These are phyloP conservation scores for Beauveria caledonica DNA, from an alignment of 2,329 filamentous ascomycete genomes.

Conservation along the genomic window DNA sequence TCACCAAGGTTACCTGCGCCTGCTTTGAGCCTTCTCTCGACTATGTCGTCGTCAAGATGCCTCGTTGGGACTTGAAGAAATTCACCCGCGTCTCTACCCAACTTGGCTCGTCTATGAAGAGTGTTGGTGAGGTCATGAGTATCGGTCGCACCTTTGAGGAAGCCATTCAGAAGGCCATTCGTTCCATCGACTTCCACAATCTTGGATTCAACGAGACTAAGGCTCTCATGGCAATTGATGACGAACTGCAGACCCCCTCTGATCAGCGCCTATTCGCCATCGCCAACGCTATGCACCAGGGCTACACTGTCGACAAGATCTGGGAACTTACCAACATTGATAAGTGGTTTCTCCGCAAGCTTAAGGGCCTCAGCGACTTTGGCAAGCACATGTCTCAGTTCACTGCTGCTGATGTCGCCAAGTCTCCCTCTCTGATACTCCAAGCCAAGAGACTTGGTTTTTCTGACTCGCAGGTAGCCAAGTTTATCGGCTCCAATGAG, in stretches of 20 bases:
- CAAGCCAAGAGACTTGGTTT: constrained; percentile 92
- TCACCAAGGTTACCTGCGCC: constrained; percentile 90
- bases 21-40: constrained; percentile 98
- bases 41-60: constrained; percentile 98
- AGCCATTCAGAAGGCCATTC: constrained; percentile 96
- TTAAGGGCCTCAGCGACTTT: constrained; percentile 88
- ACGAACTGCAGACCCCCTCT: constrained; percentile 92
- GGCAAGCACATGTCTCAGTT: constrained; percentile 67
- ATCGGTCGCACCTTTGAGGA: constrained; percentile 96
- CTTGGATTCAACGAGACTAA: constrained; percentile 88
- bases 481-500: constrained; percentile 92
- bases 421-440: constrained; percentile 58
- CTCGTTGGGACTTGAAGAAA: constrained; percentile 97
- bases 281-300: constrained; percentile 91
- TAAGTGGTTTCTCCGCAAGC: constrained; percentile 92
- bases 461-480: constrained; percentile 85
- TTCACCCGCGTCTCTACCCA: constrained; percentile 94
- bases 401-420: constrained; percentile 54
- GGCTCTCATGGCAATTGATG: constrained; percentile 90
- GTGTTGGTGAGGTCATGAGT: constrained; percentile 97
- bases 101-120: constrained; percentile 98
- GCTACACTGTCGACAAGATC: constrained; percentile 92
- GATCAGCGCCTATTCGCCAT: constrained; percentile 97
- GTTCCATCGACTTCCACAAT: constrained; percentile 90
- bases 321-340: constrained; percentile 98